Evolutionary conservation across 768 basidiomycete species (phyloP).

Genomic region (Lactarius tabidus): DNA sequence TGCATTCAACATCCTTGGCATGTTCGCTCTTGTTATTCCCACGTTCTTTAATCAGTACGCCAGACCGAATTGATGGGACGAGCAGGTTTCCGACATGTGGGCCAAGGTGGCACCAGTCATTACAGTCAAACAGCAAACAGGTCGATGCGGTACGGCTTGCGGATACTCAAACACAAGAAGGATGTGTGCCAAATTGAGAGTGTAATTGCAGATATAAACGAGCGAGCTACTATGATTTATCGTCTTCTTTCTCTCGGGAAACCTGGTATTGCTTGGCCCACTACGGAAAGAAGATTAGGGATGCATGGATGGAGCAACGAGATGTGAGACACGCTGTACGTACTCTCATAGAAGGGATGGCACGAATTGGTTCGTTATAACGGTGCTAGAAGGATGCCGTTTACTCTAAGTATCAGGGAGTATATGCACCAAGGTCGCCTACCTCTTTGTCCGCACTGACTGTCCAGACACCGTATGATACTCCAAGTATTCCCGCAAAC

Average conservation of each 20-base stretch:
- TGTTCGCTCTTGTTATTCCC: not conserved
- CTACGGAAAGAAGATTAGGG: slow-evolving; percentile 4
- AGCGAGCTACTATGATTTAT: slow-evolving; percentile 17
- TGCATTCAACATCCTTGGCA: not conserved
- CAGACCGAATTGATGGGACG: not conserved
- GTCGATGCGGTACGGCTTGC: not conserved
- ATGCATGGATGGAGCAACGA: not conserved
- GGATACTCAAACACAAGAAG: not conserved
- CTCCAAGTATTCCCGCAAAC: slow-evolving; percentile 60
- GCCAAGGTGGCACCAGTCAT: not conserved
- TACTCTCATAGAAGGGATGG: slow-evolving; percentile 27
- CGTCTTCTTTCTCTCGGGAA: slow-evolving; percentile 11
- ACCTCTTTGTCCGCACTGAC: slow-evolving; percentile 81
- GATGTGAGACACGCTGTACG: not conserved
- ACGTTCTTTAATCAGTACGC: not conserved
- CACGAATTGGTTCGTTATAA: slow-evolving; percentile 22
- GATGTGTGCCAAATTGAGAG: not conserved
- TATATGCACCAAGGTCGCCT: slow-evolving; percentile 29
- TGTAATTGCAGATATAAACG: not conserved
- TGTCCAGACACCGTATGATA: slow-evolving; percentile 65
- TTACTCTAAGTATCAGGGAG: not conserved
- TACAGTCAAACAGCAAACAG: not conserved
- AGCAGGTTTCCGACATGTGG: not conserved
- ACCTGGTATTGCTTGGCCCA: slow-evolving; percentile 25
- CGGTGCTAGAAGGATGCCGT: slow-evolving; percentile 9